A percentile compares a stretch with the other conserved stretches of the same genome.
These are phyloP conservation scores for Sphaceloma murrayae DNA, from an alignment of 2,329 filamentous ascomycete genomes.

Conservation along the genomic window DNA sequence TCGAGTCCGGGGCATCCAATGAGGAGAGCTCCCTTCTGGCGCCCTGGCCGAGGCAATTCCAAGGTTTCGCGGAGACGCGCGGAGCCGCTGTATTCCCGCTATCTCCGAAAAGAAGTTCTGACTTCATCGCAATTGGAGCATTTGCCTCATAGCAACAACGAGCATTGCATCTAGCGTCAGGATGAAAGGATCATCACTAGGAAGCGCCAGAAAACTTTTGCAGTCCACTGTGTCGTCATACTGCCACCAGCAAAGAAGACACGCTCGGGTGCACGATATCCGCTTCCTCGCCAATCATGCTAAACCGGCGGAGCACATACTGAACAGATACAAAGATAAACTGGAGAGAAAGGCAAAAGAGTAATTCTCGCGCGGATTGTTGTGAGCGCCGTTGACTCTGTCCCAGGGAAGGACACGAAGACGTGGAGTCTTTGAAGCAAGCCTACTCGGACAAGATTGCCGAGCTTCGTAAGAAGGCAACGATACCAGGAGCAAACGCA, in stretches of 20 bases:
- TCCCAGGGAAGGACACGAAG: constrained; percentile 49
- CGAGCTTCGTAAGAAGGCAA: constrained; percentile 57
- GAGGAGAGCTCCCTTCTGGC: neutral
- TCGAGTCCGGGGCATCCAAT: constrained; percentile 1
- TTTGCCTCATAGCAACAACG: neutral
- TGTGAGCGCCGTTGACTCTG: constrained; percentile 8
- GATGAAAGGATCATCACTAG: neutral
- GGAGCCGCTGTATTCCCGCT: neutral
- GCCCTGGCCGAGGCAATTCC: constrained; percentile 7
- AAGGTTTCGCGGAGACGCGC: neutral
- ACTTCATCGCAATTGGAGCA: neutral
- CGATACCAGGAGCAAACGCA: constrained; percentile 43
- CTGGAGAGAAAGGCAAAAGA: constrained; percentile 70
- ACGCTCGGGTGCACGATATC: constrained; percentile 86
- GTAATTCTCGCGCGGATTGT: constrained; percentile 30
- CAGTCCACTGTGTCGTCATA: constrained; percentile 10
- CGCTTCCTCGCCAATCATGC: constrained; percentile 78
- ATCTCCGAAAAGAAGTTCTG: constrained; percentile 6
- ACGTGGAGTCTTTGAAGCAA: constrained; percentile 66
- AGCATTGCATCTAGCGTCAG: neutral
- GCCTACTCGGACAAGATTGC: constrained; percentile 80
- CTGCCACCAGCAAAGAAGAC: constrained; percentile 55
- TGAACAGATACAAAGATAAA: constrained; percentile 82
- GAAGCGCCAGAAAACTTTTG: neutral
- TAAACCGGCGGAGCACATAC: constrained; percentile 50